These are phyloP conservation scores for Trypethelium eluteriae DNA, from an alignment of 495 filamentous ascomycete species.

Conservation along the genomic window DNA sequence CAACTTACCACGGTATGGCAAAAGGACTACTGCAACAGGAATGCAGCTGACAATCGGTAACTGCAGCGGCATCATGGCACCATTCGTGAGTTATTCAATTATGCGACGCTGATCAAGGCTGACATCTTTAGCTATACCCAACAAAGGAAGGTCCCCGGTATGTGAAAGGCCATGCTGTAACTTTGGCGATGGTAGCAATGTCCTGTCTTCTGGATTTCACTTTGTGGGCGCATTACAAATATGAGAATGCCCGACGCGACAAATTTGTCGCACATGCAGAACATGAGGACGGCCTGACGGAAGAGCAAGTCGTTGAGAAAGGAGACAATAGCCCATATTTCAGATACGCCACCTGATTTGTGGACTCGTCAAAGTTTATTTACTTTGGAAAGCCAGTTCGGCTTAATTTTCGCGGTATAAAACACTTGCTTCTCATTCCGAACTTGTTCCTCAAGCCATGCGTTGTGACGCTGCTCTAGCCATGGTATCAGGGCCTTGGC, in stretches of 20 bases:
- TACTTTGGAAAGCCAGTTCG: neutral
- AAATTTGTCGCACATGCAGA: neutral
- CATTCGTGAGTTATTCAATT: conserved; percentile 45
- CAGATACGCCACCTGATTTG: neutral
- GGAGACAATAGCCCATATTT: conserved; percentile 9
- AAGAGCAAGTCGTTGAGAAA: neutral
- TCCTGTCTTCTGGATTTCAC: conserved; percentile 25
- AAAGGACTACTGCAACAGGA: conserved; percentile 61
- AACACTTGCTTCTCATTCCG: neutral
- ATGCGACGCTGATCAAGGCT: neutral
- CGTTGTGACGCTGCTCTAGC: conserved; percentile 5
- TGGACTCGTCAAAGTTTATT: neutral
- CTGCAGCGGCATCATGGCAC: conserved; percentile 58
- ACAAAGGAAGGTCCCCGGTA: conserved; percentile 42
- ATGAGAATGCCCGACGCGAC: neutral
- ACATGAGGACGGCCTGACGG: neutral
- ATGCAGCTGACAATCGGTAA: conserved; percentile 66
- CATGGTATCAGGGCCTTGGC: conserved; percentile 29
- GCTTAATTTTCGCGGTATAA: neutral
- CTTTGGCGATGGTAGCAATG: conserved; percentile 47
- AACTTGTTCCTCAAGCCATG: neutral
- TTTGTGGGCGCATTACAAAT: neutral
- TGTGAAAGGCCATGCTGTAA: conserved; percentile 48
- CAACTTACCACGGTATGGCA: conserved; percentile 60
- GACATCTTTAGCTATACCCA: conserved; percentile 30